A percentile compares a stretch with the other conserved stretches of the same genome.
Evolutionary conservation across 805 yeast species (phyloP).

Genomic region (Schizosaccharomyces japonicus): DNA sequence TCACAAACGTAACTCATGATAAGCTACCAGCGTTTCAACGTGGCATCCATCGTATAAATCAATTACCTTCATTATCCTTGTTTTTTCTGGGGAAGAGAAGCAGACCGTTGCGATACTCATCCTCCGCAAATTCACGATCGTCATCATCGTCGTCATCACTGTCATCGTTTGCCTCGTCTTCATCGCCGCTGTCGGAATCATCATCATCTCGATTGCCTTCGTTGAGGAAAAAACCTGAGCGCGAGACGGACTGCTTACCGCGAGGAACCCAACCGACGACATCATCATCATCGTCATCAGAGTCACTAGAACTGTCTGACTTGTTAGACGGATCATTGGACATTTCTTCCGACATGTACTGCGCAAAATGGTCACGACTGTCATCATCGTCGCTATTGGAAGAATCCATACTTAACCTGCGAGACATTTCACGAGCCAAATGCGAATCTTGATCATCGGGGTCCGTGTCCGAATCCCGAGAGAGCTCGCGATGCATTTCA

Average conservation of each 20-base stretch:
- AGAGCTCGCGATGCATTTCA: slow-evolving; percentile 5
- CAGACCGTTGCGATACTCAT: not conserved
- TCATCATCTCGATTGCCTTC: not conserved
- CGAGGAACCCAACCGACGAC: slow-evolving; percentile 14
- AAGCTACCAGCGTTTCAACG: too few relatives aligned
- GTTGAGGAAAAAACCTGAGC: not conserved
- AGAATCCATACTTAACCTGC: slow-evolving; percentile 19
- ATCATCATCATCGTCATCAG: slow-evolving; percentile 29
- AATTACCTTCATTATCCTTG: not conserved
- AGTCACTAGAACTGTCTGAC: slow-evolving; percentile 32
- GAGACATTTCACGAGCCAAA: slow-evolving; percentile 14
- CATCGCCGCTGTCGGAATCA: not conserved
- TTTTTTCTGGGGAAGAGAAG: not conserved
- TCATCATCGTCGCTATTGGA: slow-evolving; percentile 12
- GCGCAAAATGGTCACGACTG: slow-evolving; percentile 26
- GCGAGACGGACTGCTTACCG: not conserved
- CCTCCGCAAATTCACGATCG: slow-evolving; percentile 1
- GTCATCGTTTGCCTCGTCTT: not conserved
- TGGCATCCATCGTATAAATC: too few relatives aligned
- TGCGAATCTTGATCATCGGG: slow-evolving; percentile 2
- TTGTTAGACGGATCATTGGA: slow-evolving; percentile 28
- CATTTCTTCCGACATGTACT: slow-evolving; percentile 56
- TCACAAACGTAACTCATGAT: too few relatives aligned
- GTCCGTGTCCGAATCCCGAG: slow-evolving; percentile 6
- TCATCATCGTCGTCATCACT: not conserved